These are phyloP conservation scores for Physcia stellaris DNA, from an alignment of 495 filamentous ascomycete species.

Conservation along the genomic window DNA sequence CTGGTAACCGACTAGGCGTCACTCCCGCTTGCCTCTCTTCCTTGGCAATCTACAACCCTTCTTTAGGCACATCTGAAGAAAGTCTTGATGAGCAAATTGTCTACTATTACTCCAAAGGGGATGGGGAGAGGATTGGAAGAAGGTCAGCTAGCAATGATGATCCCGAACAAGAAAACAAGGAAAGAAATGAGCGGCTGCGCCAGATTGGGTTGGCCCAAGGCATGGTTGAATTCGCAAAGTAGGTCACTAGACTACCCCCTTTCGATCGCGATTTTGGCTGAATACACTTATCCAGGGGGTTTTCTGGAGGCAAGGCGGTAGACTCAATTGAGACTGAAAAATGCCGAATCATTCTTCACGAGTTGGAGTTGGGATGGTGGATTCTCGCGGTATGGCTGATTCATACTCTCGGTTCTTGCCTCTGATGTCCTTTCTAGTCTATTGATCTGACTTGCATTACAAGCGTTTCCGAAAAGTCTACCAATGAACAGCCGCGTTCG, in stretches of 20 bases:
- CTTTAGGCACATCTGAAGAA: slow-evolving; percentile 75
- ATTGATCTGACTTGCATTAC: slow-evolving; percentile 54
- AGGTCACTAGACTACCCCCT: slow-evolving; percentile 8
- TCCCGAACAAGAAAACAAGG: slow-evolving; percentile 35
- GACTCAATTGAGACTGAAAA: slow-evolving; percentile 87
- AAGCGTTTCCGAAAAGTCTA: slow-evolving; percentile 15
- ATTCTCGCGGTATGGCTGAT: slow-evolving; percentile 60
- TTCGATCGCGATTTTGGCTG: slow-evolving; percentile 2
- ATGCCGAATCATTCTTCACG: slow-evolving; percentile 65
- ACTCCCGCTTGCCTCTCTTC: slow-evolving; percentile 77
- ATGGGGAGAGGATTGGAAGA: slow-evolving; percentile 12
- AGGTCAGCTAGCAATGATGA: slow-evolving; percentile 21
- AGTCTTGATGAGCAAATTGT: slow-evolving; percentile 82
- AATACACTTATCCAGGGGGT: slow-evolving; percentile 39
- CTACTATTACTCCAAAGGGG: slow-evolving; percentile 60
- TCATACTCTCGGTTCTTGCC: background rate
- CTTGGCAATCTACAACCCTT: slow-evolving; percentile 88
- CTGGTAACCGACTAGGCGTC: slow-evolving; percentile 8
- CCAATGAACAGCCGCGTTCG: slow-evolving; percentile 12
- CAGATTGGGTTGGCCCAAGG: slow-evolving; percentile 97
- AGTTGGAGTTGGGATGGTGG: slow-evolving; percentile 90
- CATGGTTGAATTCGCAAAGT: slow-evolving; percentile 86
- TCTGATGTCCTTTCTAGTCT: slow-evolving; percentile 34
- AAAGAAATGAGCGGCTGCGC: slow-evolving; percentile 69
- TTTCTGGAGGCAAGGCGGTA: slow-evolving; percentile 60